Percentiles rank a stretch among this genome's conserved stretches.
These are phyloP conservation scores for Cryptococcus sp. DNA, from an alignment of 1,284 basidiomycete species.

Conservation along the genomic window DNA sequence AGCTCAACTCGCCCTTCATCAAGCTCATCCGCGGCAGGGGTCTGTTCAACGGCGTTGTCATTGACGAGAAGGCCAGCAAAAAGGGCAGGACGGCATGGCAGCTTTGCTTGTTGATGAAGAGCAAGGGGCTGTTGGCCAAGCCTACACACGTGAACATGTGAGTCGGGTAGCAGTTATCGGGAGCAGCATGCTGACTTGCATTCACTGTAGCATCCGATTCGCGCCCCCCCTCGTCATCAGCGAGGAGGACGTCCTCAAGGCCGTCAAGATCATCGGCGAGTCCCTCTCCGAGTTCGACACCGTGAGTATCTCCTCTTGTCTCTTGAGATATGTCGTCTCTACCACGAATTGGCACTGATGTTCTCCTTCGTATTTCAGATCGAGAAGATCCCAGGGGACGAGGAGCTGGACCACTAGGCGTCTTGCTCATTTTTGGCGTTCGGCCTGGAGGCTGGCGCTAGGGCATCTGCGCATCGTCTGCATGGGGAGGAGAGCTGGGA, in stretches of 20 bases:
- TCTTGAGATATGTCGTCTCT: not conserved
- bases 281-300: constrained; percentile 77
- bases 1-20: constrained; percentile 67
- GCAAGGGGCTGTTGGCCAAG: constrained; percentile 80
- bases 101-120: constrained; percentile 88
- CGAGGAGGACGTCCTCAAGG: constrained; percentile 74
- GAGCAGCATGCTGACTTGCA: not conserved
- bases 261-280: constrained; percentile 71
- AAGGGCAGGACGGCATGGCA: constrained; percentile 91
- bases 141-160: constrained; percentile 94
- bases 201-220: constrained; percentile 83
- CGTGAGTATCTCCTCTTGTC: constrained; percentile 51
- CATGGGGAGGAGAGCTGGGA: no score
- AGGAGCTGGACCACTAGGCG: constrained; percentile 39
- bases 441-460: no score
- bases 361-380: constrained; percentile 50
- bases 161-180: constrained; percentile 33
- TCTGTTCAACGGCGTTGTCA: constrained; percentile 89
- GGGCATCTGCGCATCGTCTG: no score
- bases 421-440: not conserved
- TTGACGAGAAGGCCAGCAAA: constrained; percentile 73
- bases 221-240: constrained; percentile 91
- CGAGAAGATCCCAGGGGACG: constrained; percentile 68
- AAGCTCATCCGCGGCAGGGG: constrained; percentile 77
- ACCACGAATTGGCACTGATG: not conserved